These are phyloP conservation scores for Alloteropsis angusta DNA, from an alignment of 202 grass and related monocot genomes.

Conservation along the genomic window DNA sequence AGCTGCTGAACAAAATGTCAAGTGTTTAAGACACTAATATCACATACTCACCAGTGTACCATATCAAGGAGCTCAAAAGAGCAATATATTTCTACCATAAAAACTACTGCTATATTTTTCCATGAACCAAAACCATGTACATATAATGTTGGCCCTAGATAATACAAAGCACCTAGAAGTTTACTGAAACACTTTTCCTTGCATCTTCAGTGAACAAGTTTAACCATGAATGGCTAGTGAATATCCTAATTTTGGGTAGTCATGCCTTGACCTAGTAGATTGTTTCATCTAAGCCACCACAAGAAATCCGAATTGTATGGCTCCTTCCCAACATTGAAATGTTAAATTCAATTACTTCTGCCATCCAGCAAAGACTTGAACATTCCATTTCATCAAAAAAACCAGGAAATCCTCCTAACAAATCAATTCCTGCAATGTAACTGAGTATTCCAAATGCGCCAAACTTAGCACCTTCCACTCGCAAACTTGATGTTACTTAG, in stretches of 20 bases:
- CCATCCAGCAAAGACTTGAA: neutral
- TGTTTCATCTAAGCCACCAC: neutral
- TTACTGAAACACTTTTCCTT: neutral
- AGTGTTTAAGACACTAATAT: neutral
- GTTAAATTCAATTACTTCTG: neutral
- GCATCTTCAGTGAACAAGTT: neutral
- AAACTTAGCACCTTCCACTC: neutral
- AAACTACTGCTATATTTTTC: neutral
- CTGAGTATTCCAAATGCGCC: neutral
- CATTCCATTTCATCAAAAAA: neutral
- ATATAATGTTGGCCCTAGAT: neutral
- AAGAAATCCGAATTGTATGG: neutral
- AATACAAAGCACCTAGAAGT: neutral
- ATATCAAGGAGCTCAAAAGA: neutral
- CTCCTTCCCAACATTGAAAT: neutral
- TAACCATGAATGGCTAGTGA: conserved; percentile 2
- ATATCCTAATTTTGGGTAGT: neutral
- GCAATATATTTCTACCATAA: neutral
- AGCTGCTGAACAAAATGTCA: neutral
- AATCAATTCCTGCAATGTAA: neutral
- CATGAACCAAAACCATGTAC: neutral
- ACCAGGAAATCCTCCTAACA: neutral
- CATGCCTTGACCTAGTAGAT: neutral
- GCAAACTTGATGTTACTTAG: neutral
- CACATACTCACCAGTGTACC: neutral